phyloP scores from a whole-genome alignment of 345 rosid species.

The Eucalyptus rudis region DNA sequence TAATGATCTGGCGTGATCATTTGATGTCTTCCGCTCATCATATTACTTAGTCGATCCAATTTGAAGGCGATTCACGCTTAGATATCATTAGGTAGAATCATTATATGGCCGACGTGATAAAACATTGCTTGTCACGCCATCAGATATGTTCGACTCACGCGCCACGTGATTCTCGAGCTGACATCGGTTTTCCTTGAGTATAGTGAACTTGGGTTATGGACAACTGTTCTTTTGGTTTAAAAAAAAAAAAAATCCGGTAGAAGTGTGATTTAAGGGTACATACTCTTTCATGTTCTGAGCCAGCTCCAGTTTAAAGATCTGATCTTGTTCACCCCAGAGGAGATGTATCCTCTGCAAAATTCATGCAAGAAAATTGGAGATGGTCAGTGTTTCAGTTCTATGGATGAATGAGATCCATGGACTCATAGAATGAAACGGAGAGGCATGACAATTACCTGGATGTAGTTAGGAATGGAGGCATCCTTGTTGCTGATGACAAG shows the following conservation, averaged over 20 bases:
- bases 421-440: background rate
- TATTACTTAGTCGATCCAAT: background rate
- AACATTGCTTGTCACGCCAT: background rate
- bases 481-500: constrained; percentile 51
- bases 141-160: background rate
- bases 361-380: background rate
- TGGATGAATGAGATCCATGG: background rate
- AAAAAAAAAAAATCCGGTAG: too few relatives aligned
- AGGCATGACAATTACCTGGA: constrained; percentile 22
- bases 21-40: background rate
- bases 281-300: constrained; percentile 88
- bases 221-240: background rate
- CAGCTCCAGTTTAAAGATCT: constrained; percentile 52
- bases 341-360: constrained; percentile 72
- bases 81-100: background rate
- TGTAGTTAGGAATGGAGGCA: constrained; percentile 26
- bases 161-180: background rate
- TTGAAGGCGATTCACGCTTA: background rate
- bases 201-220: background rate
- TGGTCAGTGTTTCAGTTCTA: background rate
- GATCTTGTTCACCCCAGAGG: constrained; percentile 84
- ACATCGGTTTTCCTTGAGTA: background rate
- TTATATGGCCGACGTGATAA: background rate
- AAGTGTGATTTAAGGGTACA: background rate
- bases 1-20: background rate